A percentile compares a stretch with the other conserved stretches of the same genome.
Conservation (phyloP, 345 rosid species). For the Kandelia obovata region DNA sequence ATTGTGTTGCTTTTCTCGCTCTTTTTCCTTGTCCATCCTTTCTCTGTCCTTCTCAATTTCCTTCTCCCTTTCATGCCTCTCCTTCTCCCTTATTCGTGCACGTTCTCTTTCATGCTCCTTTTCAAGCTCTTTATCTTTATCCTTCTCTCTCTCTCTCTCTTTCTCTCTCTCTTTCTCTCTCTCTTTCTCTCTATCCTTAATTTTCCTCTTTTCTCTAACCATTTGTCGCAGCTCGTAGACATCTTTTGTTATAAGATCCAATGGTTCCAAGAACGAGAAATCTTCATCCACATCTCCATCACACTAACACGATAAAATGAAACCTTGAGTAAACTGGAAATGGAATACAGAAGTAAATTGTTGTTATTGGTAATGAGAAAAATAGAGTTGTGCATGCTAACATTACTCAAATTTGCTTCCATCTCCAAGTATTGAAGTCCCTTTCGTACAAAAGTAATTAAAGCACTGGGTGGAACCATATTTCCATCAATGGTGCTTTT, state of each 20-base stretch:
- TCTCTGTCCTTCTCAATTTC: no score
- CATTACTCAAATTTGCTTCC: conserved; percentile 92
- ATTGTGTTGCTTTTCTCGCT: conserved; percentile 58
- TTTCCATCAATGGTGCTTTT: conserved; percentile 87
- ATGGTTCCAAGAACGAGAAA: conserved; percentile 91
- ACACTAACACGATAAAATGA: conserved; percentile 52
- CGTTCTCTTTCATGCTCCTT: not conserved
- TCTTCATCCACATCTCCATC: conserved; percentile 87
- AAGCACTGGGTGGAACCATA: conserved; percentile 94
- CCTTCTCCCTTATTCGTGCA: not conserved
- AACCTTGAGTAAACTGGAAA: conserved; percentile 11
- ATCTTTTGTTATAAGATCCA: conserved; percentile 94
- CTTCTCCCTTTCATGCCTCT: no score
- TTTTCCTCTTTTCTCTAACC: conserved; percentile 73
- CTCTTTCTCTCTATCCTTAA: conserved; percentile 23
- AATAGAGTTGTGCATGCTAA: conserved; percentile 37
- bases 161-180: conserved; percentile 16
- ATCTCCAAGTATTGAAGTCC: conserved; percentile 97
- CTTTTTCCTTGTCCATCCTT: conserved; percentile 15
- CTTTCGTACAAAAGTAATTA: conserved; percentile 80
- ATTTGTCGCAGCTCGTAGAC: conserved; percentile 69
- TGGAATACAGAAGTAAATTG: not conserved
- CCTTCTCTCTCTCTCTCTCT: conserved; percentile 10
- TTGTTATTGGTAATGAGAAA: conserved; percentile 6
- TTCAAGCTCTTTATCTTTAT: not conserved